Evolutionary conservation across 768 basidiomycete species (phyloP), one percentile per base, ranked within the genome.

Genomic region (Trametes villosa): DNA sequence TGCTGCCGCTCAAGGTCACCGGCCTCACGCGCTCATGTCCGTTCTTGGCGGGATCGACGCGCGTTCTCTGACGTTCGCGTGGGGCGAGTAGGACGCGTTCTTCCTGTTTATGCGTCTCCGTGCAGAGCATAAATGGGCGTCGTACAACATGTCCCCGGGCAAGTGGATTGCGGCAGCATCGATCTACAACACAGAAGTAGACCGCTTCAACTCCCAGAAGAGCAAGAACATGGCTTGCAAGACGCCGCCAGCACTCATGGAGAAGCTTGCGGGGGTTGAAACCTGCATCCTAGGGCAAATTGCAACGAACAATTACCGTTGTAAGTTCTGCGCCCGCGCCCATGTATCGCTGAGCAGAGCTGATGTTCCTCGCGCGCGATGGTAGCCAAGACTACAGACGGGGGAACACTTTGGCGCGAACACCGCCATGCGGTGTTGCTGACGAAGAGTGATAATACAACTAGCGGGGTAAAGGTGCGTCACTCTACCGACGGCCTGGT

Each of bases 81-180:
- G 40, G 9, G 18, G 40, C 15, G 40, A 41, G 9, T 41, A 7
- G 8, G 40, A 41, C n/a, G 15, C 7, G 7, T 41, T 41, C 40
- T 41, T 11, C 40, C 18, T 41, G 40, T 41, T 41, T 20, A 41
- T 41, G 40, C 40, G 40, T n/a, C 18, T 41, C 5, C 64, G 67
- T 2, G 45, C 9, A 4, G 51, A 58, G 38, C 33, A 38, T 11
- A 4, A 59, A 31, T 67, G 67, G 67, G 59, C 59, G 4, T 65
- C 67, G 9, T 65, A 56, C 47, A 29, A 20, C 20, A 65, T 67
- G 64, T 59, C 59, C 9, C 48, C 66, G 6, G 18, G n/a, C 7
- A 31, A 42, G 7, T 64, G 59, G 59, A 60, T 60, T 40, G 12
- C 9, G 8, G 63, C 52, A 5, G 57, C 62, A 1, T 22, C 38